Percentiles rank a stretch among this genome's conserved stretches.
Evolutionary conservation across 768 basidiomycete genomes (phyloP).

Genomic region (Artomyces pyxidatus): DNA sequence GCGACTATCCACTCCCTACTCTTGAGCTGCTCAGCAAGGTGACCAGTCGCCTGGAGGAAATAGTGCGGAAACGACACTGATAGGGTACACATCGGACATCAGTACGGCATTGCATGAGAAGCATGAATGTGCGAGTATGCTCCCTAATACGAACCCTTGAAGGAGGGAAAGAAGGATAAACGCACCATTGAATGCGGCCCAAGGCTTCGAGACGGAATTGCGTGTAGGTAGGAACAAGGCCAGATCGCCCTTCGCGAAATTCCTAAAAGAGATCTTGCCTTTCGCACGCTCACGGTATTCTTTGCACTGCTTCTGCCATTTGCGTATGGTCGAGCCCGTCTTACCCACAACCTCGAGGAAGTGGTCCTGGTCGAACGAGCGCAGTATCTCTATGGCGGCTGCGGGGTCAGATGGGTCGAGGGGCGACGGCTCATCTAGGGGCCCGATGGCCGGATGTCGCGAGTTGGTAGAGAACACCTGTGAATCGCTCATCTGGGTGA

Average conservation of each 20-base stretch:
- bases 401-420: conserved; percentile 71
- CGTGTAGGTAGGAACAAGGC: conserved; percentile 94
- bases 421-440: conserved; percentile 56
- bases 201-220: conserved; percentile 87
- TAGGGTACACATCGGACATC: conserved; percentile 27
- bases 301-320: conserved; percentile 97
- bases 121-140: neutral
- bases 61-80: conserved; percentile 95
- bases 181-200: conserved; percentile 98
- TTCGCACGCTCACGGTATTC: conserved; percentile 92
- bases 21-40: conserved; percentile 83
- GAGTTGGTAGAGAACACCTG: conserved; percentile 23
- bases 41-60: conserved; percentile 84
- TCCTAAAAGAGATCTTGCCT: conserved; percentile 93
- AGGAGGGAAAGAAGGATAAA: neutral
- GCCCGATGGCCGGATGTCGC: conserved; percentile 45
- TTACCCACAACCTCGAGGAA: conserved; percentile 80
- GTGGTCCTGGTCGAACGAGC: conserved; percentile 75
- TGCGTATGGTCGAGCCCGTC: conserved; percentile 79
- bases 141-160: neutral
- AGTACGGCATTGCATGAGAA: conserved; percentile 14
- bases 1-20: conserved; percentile 94
- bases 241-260: conserved; percentile 91
- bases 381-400: conserved; percentile 60
- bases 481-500: conserved; percentile 31